Conservation (phyloP, 345 rosid species). For the Populus tremula region DNA sequence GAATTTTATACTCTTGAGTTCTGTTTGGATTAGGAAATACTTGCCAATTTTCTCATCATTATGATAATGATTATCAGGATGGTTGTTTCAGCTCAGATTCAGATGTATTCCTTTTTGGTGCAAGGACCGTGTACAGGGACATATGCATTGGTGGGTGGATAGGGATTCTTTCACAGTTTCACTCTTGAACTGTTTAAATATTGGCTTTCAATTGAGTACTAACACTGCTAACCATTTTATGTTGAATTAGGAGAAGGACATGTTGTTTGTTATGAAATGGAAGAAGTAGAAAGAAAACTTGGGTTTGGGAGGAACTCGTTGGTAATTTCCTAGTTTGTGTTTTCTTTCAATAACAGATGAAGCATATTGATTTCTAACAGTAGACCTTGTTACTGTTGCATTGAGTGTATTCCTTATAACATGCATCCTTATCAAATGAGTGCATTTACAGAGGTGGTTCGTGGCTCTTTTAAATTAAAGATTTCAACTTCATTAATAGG, state of each 20-base stretch:
- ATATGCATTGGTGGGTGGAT: conserved; percentile 68
- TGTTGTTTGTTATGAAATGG: conserved; percentile 88
- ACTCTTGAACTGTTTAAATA: not conserved
- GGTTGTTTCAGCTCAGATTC: conserved; percentile 94
- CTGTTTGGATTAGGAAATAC: conserved; percentile 4
- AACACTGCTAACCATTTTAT: conserved; percentile 21
- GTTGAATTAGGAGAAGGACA: conserved; percentile 71
- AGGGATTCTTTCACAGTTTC: conserved; percentile 4
- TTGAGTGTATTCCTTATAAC: not conserved
- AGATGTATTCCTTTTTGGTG: conserved; percentile 91
- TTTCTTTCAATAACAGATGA: conserved; percentile 6
- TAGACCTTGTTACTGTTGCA: conserved; percentile 7
- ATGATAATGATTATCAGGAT: conserved; percentile 52
- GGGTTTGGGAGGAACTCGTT: conserved; percentile 89
- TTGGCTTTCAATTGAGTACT: not conserved
- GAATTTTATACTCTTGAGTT: not conserved
- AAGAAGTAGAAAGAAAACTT: conserved; percentile 70
- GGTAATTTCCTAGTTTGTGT: conserved; percentile 45
- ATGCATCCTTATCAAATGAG: not conserved
- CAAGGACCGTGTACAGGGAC: conserved; percentile 85
- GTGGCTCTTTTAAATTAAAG: not conserved
- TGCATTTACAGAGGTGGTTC: not conserved
- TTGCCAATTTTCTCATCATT: not conserved
- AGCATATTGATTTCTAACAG: not conserved
- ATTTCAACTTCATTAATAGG: not conserved